phyloP scores from a whole-genome alignment of 1,284 basidiomycete species.

The Cutaneotrichosporon cutaneum region DNA sequence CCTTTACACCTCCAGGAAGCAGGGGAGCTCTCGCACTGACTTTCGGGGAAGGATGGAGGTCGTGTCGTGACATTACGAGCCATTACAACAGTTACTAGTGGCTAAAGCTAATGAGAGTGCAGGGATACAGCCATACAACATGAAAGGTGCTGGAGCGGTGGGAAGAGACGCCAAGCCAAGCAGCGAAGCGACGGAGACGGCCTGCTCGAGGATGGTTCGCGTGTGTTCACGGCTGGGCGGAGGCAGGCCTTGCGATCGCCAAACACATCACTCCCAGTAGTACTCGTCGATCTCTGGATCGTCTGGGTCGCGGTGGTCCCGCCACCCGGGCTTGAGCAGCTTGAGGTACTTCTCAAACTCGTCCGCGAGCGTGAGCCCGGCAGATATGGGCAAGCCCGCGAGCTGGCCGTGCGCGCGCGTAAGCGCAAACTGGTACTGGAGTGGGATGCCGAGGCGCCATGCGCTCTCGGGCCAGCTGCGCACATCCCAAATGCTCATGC shows the following conservation, averaged over 20 bases:
- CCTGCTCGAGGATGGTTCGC: neutral
- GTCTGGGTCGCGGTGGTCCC: neutral
- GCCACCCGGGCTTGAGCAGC: neutral
- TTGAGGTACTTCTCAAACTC: neutral
- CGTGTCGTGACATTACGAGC: too few species aligned
- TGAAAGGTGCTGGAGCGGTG: too few species aligned
- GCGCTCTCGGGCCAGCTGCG: neutral
- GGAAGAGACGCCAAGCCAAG: too few species aligned
- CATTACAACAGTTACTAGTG: too few species aligned
- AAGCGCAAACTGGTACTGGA: neutral
- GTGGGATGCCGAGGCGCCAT: neutral
- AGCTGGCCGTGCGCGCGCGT: neutral
- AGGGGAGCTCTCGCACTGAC: too few species aligned
- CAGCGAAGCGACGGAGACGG: neutral
- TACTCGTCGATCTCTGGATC: neutral
- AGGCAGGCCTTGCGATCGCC: neutral
- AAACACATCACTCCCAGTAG: neutral
- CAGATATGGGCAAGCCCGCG: neutral
- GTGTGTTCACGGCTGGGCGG: neutral
- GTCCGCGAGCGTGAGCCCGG: neutral
- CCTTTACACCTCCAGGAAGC: too few species aligned
- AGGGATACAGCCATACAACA: too few species aligned
- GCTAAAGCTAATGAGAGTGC: too few species aligned
- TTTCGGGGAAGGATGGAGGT: too few species aligned
- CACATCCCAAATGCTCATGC: neutral